These are phyloP conservation scores for Myxozyma sirexii DNA, from an alignment of 805 yeast genomes.

Conservation along the genomic window DNA sequence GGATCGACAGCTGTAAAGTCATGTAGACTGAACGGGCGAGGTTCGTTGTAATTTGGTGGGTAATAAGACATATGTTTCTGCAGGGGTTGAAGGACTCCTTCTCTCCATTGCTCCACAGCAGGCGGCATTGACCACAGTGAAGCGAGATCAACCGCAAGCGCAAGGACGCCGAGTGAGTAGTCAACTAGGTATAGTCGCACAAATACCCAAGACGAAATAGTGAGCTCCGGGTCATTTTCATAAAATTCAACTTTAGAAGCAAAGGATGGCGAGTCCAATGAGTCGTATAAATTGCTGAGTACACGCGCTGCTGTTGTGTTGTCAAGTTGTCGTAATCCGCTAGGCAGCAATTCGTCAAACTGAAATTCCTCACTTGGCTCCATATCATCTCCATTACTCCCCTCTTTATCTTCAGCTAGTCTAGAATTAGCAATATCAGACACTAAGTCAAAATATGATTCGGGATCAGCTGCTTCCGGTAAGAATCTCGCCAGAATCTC, in stretches of 20 bases:
- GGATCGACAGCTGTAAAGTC: constrained; percentile 34
- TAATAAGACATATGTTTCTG: constrained; percentile 31
- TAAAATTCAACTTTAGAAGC: constrained; percentile 33
- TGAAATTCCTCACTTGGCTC: neutral
- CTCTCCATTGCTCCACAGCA: constrained; percentile 37
- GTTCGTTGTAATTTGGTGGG: neutral
- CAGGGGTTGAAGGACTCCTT: constrained; percentile 40
- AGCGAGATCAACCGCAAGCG: constrained; percentile 27
- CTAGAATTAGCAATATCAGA: constrained; percentile 19
- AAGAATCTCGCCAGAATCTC: constrained; percentile 38
- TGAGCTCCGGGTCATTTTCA: constrained; percentile 18
- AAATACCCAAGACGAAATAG: constrained; percentile 37
- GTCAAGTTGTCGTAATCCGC: constrained; percentile 27
- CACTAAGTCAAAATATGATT: constrained; percentile 28
- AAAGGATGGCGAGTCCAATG: neutral
- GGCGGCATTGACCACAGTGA: constrained; percentile 20
- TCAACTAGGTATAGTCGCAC: constrained; percentile 40
- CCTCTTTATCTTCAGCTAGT: neutral
- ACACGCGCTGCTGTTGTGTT: constrained; percentile 5
- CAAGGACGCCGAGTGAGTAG: constrained; percentile 23
- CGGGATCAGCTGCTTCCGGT: constrained; percentile 40
- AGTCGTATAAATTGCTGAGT: neutral
- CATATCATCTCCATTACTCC: neutral
- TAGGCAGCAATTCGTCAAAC: constrained; percentile 5
- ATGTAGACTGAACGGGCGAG: constrained; percentile 16